These are phyloP conservation scores for Scutellaria galericulata DNA, from an alignment of 257 asterid species.

Conservation along the genomic window DNA sequence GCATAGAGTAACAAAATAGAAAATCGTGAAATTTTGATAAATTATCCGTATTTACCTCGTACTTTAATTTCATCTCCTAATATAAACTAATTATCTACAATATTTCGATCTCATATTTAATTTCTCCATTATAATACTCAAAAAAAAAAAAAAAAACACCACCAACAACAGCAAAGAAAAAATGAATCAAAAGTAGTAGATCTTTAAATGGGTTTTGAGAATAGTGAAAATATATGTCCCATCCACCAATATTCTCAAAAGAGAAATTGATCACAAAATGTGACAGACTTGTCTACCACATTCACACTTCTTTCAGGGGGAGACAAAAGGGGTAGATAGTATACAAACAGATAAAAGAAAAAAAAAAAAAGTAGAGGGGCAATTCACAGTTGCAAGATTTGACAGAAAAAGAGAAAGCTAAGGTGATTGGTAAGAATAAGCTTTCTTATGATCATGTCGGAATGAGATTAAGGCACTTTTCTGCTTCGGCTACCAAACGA, in stretches of 20 bases:
- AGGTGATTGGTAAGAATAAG: slow-evolving; percentile 18
- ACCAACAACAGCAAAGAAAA: neutral
- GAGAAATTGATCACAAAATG: slow-evolving; percentile 22
- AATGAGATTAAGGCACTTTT: slow-evolving; percentile 43
- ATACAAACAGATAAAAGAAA: slow-evolving; percentile 18
- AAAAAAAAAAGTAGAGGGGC: neutral
- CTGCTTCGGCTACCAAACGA: slow-evolving; percentile 58
- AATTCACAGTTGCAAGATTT: slow-evolving; percentile 37
- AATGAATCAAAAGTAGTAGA: neutral
- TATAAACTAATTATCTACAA: no score
- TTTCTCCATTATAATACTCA: no score
- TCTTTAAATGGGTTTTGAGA: slow-evolving; percentile 11
- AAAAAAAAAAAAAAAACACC: neutral
- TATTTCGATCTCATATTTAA: no score
- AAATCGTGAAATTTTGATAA: no score
- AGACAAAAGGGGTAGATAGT: slow-evolving; percentile 24
- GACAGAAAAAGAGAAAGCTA: slow-evolving; percentile 28
- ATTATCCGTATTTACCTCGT: no score
- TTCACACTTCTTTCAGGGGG: slow-evolving; percentile 23
- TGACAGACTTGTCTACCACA: slow-evolving; percentile 16
- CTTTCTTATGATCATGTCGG: slow-evolving; percentile 1
- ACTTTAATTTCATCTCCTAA: no score
- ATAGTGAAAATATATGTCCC: slow-evolving; percentile 13
- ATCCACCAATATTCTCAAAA: slow-evolving; percentile 9
- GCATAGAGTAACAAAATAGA: no score